Base-by-base conservation (phyloP, 306 rosid species). In the Dryas alaskensis region DNA sequence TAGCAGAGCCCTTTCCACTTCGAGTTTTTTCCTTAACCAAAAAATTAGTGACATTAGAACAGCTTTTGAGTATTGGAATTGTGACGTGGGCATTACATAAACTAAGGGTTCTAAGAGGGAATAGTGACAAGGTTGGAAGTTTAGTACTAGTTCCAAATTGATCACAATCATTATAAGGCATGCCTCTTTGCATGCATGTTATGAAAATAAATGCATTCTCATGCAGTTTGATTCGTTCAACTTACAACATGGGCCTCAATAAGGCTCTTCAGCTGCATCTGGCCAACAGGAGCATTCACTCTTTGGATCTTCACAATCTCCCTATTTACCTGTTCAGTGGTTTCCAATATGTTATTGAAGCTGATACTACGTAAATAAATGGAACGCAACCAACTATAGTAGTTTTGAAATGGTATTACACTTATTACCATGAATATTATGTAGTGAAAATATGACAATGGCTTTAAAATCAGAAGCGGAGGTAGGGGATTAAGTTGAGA, bases 241-340 rank as follows among this genome's bases (percentile, higher is more conserved):
- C 98, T 94, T 91, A 94, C 98, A 80, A 91, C 97, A 78, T 94
- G 98, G 86, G 96, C 92, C 86, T 91, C 92, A 59, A 94, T 91
- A 8, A 94, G 95, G 87, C 68, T 89, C 89, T 89, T 94, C 83
- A 94, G 92, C 83, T 89, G 97, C 83, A 87, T 88, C 88, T 91
- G 98, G 74, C 97, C 98, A 73, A 86, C 98, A 10, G 97, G 86
- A 0, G 98, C 96, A 45, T 89, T 77, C 65, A 94, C 90, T 70
- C 97, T 87, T 67, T 94, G 98, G 86, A 89, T 86, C 84, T 89
- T 94, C 52, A 94, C 98, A 72, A 94, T 94, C 86, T 94, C 98
- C 75, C 87, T 88, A 80, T 94, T 94, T 69, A 94, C 86, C 98
- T 94, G 92, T 73, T 13, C 78, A 80, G 19, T 53, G 47, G 76